phyloP scores from a whole-genome alignment of 2,329 filamentous ascomycete genomes.

The Pseudohalonectria lignicola region DNA sequence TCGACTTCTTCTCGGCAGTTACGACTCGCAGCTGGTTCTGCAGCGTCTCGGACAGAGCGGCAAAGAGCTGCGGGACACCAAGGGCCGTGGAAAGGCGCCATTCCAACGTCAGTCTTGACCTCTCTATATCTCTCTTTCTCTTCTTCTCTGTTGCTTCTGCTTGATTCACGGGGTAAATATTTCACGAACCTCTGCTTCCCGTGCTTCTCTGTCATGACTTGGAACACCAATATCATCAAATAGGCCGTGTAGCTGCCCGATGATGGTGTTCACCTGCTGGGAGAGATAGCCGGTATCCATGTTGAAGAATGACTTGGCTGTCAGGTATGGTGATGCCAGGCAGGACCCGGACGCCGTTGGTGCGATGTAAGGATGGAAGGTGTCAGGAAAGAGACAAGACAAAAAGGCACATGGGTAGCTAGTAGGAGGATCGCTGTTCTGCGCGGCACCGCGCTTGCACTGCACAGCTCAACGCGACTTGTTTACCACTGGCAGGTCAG shows the following conservation, averaged over 20 bases:
- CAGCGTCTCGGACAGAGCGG: slow-evolving; percentile 81
- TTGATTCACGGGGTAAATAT: slow-evolving; percentile 4
- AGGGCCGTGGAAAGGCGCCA: slow-evolving; percentile 2
- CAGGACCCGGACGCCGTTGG: too few species aligned
- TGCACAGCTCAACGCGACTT: too few species aligned
- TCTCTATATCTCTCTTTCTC: too few species aligned
- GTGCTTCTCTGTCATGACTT: slow-evolving; percentile 77
- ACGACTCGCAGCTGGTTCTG: slow-evolving; percentile 83
- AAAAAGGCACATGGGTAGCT: too few species aligned
- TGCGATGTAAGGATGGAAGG: neutral
- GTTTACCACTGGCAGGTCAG: neutral
- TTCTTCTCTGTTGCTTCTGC: slow-evolving; percentile 5
- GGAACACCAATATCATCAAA: slow-evolving; percentile 98
- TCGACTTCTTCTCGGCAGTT: slow-evolving; percentile 75
- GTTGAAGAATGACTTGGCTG: too few species aligned
- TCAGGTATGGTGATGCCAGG: too few species aligned
- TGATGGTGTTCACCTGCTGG: slow-evolving; percentile 90
- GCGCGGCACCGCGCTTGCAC: too few species aligned
- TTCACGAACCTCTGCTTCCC: slow-evolving; percentile 71
- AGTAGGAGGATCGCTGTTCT: too few species aligned
- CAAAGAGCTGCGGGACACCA: slow-evolving; percentile 60
- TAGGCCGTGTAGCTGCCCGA: slow-evolving; percentile 82
- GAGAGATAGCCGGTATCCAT: slow-evolving; percentile 92
- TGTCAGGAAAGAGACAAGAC: neutral
- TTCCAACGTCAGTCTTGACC: neutral